Conservation (phyloP, 768 basidiomycete genomes). For the Termitomyces sp. region DNA sequence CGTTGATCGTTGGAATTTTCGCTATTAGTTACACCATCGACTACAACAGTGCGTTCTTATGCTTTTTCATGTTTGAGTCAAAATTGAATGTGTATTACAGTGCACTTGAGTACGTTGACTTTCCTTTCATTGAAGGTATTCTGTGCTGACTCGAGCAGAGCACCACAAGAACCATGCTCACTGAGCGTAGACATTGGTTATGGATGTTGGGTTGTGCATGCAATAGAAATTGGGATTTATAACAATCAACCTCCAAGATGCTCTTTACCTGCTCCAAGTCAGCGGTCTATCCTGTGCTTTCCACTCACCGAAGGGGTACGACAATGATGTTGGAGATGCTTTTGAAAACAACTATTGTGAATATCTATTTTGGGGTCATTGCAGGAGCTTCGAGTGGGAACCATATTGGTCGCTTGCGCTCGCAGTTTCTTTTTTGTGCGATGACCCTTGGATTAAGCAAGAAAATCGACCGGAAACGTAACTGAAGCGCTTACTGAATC, state of each 20-base stretch:
- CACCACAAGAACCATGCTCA: constrained; percentile 92
- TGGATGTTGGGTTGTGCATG: constrained; percentile 6
- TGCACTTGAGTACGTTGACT: constrained; percentile 73
- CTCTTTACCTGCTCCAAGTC: not conserved
- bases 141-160: constrained; percentile 42
- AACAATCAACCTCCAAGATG: not conserved
- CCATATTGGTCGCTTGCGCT: too few relatives aligned
- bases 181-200: constrained; percentile 27
- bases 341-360: not conserved
- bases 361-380: not conserved
- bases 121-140: not conserved
- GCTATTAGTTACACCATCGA: constrained; percentile 82
- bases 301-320: too few relatives aligned
- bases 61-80: constrained; percentile 5
- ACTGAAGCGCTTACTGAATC: not conserved
- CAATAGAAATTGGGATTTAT: constrained; percentile 12
- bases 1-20: constrained; percentile 62
- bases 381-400: not conserved
- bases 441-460: not conserved
- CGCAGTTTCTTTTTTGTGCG: too few relatives aligned
- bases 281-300: not conserved
- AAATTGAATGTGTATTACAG: constrained; percentile 29
- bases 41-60: constrained; percentile 72
- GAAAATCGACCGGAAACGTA: not conserved
- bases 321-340: not conserved